Conservation (phyloP, 805 yeast genomes). For the Saccharomyces paradoxus region DNA sequence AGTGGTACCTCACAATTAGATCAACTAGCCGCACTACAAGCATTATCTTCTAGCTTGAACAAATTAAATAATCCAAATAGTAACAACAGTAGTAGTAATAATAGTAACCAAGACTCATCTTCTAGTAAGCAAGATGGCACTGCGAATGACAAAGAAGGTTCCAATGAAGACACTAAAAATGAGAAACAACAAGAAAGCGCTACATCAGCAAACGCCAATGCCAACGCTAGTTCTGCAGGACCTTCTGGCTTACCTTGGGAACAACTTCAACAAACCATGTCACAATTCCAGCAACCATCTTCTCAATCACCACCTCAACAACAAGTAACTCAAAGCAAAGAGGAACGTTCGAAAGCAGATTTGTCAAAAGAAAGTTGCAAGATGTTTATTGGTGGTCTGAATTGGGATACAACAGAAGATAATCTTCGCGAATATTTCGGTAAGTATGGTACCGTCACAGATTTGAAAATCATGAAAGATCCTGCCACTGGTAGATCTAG, state of each 20-base stretch:
- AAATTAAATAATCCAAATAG: constrained; percentile 18
- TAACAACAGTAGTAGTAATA: constrained; percentile 8
- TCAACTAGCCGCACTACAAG: constrained; percentile 31
- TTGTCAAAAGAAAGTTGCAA: constrained; percentile 71
- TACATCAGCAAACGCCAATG: constrained; percentile 2
- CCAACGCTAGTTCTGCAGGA: constrained; percentile 6
- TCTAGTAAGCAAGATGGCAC: constrained; percentile 8
- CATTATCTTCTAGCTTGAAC: constrained; percentile 28
- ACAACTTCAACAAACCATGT: constrained; percentile 30
- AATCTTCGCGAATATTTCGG: constrained; percentile 72
- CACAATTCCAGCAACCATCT: constrained; percentile 26
- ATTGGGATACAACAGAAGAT: constrained; percentile 96
- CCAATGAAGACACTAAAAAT: constrained; percentile 2
- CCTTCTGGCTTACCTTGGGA: constrained; percentile 24
- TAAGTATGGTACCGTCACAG: constrained; percentile 82
- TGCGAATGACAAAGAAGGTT: constrained; percentile 7
- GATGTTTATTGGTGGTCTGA: constrained; percentile 93
- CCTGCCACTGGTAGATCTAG: constrained; percentile 77
- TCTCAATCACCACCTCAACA: constrained; percentile 5
- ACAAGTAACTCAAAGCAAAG: constrained; percentile 5
- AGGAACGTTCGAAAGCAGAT: constrained; percentile 38
- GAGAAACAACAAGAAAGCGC: background rate
- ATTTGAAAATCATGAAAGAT: constrained; percentile 91
- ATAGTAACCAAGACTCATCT: constrained; percentile 5
- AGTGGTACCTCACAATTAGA: constrained; percentile 13